Evolutionary conservation across 371 early-diverging fungal genomes (phyloP).

Genomic region (Funneliformis caledonium): DNA sequence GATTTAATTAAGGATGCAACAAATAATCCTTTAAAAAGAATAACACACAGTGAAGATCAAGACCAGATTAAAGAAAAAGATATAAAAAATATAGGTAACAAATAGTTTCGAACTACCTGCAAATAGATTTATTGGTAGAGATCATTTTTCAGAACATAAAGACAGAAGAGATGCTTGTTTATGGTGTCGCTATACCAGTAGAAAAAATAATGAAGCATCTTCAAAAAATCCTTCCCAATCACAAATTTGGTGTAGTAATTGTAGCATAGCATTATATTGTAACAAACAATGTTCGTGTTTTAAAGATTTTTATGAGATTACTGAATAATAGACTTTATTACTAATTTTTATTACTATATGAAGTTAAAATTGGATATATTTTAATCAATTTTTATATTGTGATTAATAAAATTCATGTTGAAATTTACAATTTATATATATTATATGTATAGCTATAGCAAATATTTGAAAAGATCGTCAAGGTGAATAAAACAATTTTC

Average conservation of each 20-base stretch:
- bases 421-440: too few species aligned
- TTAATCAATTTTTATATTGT: too few species aligned
- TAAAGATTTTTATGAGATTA: too few species aligned
- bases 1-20: neutral
- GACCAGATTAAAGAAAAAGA: neutral
- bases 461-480: too few species aligned
- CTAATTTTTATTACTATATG: too few species aligned
- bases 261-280: neutral
- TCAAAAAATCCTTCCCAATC: neutral
- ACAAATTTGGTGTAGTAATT: neutral
- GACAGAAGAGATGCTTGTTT: neutral
- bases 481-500: too few species aligned
- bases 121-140: neutral
- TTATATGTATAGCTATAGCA: too few species aligned
- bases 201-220: neutral
- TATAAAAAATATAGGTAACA: neutral
- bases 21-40: neutral
- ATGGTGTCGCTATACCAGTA: neutral
- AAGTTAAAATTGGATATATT: too few species aligned
- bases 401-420: too few species aligned
- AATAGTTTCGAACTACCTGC: neutral
- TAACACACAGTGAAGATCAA: neutral
- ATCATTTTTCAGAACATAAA: neutral
- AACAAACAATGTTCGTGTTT: too few species aligned
- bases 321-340: too few species aligned